Conservation (phyloP, 805 yeast genomes). For the Metschnikowia koreensis region DNA sequence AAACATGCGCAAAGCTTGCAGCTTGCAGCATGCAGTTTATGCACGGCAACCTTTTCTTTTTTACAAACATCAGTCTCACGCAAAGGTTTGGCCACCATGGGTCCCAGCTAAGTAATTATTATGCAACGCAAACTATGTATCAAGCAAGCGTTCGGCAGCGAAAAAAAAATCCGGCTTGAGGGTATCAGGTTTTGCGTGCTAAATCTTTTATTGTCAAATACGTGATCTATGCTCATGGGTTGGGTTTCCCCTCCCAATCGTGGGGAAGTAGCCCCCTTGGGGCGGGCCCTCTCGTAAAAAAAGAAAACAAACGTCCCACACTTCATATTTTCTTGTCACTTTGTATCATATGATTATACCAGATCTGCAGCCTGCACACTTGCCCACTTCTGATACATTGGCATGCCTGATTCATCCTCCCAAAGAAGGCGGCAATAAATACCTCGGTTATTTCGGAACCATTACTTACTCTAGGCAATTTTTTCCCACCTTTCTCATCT, state of each 20-base stretch:
- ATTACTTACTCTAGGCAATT: background rate
- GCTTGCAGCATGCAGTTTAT: background rate
- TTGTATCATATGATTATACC: conserved; percentile 10
- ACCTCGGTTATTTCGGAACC: conserved; percentile 7
- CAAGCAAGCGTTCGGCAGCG: background rate
- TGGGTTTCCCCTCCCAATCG: background rate
- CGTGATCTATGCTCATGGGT: background rate
- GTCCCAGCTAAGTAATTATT: background rate
- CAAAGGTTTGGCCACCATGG: conserved; percentile 9
- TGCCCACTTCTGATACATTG: conserved; percentile 9
- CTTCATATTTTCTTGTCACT: conserved; percentile 1
- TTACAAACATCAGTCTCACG: conserved; percentile 3
- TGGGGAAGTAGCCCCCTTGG: conserved; percentile 3
- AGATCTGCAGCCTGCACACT: conserved; percentile 8
- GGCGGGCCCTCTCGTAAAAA: conserved; percentile 5
- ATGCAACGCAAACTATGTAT: background rate
- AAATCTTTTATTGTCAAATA: background rate
- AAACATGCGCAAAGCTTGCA: background rate
- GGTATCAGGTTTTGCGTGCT: background rate
- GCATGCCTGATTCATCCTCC: conserved; percentile 7
- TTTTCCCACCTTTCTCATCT: background rate
- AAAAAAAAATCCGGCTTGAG: background rate
- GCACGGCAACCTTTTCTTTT: background rate
- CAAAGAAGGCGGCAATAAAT: conserved; percentile 5
- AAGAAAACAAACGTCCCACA: conserved; percentile 10